These are phyloP conservation scores for Fusarium pilosicola DNA, from an alignment of 2,329 filamentous ascomycete genomes.

Conservation along the genomic window DNA sequence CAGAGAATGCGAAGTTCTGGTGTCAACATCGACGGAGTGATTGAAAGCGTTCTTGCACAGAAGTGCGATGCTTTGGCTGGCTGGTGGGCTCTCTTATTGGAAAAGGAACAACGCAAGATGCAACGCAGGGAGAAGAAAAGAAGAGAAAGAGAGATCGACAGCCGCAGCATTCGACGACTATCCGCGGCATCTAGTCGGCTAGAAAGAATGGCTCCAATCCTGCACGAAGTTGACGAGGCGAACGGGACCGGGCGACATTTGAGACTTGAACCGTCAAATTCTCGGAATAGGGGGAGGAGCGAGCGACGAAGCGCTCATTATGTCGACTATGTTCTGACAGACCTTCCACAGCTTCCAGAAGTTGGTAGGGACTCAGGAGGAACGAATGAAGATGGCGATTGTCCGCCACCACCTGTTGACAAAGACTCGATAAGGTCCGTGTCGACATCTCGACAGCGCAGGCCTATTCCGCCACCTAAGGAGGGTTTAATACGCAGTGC, in stretches of 20 bases:
- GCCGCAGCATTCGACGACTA: slow-evolving; percentile 80
- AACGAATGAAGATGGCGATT: slow-evolving; percentile 54
- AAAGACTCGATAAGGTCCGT: slow-evolving; percentile 80
- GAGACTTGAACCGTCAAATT: slow-evolving; percentile 55
- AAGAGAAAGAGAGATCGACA: slow-evolving; percentile 84
- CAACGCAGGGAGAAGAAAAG: slow-evolving; percentile 82
- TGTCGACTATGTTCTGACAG: slow-evolving; percentile 72
- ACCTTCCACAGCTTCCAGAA: slow-evolving; percentile 82
- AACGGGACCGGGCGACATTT: slow-evolving; percentile 62
- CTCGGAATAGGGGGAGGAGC: slow-evolving; percentile 78
- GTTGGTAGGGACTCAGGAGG: slow-evolving; percentile 56
- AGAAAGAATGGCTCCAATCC: slow-evolving; percentile 79
- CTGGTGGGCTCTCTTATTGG: slow-evolving; percentile 94
- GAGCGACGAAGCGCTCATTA: slow-evolving; percentile 78
- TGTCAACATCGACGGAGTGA: slow-evolving; percentile 92
- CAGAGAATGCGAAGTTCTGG: slow-evolving; percentile 93
- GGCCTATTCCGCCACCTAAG: slow-evolving; percentile 84
- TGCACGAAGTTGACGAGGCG: slow-evolving; percentile 84
- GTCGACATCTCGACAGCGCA: slow-evolving; percentile 80
- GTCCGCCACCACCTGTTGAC: slow-evolving; percentile 78
- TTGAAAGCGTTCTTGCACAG: slow-evolving; percentile 91
- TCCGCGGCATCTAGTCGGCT: slow-evolving; percentile 91
- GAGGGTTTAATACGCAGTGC: slow-evolving; percentile 76
- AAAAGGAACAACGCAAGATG: slow-evolving; percentile 93
- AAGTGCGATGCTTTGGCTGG: slow-evolving; percentile 90